Evolutionary conservation across 2,329 filamentous ascomycete genomes (phyloP).

Genomic region (Ceratocystis colombiana): DNA sequence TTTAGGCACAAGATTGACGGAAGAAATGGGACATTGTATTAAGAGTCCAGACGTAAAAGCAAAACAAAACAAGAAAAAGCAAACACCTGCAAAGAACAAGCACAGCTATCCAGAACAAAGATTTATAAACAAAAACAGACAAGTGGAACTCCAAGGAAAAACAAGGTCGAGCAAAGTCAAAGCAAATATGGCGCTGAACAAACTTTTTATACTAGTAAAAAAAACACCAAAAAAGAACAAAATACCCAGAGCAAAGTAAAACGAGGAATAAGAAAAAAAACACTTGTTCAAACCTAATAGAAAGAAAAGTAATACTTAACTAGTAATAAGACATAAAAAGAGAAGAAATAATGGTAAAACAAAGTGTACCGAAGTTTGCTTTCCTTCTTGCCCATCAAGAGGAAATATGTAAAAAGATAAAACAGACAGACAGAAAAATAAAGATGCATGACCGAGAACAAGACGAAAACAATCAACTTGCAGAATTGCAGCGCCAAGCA

Average conservation of each 20-base stretch:
- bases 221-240: slow-evolving; percentile 16
- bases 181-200: slow-evolving; percentile 22
- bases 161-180: background rate
- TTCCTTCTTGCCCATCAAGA: slow-evolving; percentile 14
- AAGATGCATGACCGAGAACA: background rate
- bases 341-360: slow-evolving; percentile 14
- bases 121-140: slow-evolving; percentile 16
- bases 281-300: slow-evolving; percentile 11
- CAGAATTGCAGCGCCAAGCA: background rate
- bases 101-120: background rate
- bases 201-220: slow-evolving; percentile 25
- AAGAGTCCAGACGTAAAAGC: background rate
- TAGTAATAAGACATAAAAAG: slow-evolving; percentile 17
- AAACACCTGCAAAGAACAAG: slow-evolving; percentile 5
- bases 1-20: background rate
- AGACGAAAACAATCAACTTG: slow-evolving; percentile 5
- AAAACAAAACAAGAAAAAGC: slow-evolving; percentile 1
- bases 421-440: slow-evolving; percentile 1
- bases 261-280: slow-evolving; percentile 1
- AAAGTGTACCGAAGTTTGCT: slow-evolving; percentile 16
- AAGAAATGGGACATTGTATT: background rate
- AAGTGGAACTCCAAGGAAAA: background rate
- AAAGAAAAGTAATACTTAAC: slow-evolving; percentile 20
- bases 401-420: slow-evolving; percentile 10
- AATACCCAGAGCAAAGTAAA: background rate